Percentiles rank a stretch among this genome's conserved stretches.
phyloP scores from a whole-genome alignment of 2,329 filamentous ascomycete species.

The Nemania bipapillata region DNA sequence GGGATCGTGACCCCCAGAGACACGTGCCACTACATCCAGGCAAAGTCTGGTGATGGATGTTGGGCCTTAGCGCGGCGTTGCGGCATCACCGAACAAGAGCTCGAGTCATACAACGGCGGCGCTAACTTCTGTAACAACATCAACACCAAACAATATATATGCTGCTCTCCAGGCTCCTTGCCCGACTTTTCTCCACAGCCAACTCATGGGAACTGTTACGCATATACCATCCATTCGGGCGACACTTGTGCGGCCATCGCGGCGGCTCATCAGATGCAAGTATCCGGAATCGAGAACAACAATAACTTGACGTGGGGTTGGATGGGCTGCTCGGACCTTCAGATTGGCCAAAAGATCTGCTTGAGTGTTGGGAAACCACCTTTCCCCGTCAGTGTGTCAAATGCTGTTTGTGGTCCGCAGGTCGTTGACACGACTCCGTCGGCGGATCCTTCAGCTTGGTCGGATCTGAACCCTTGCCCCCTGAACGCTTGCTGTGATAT shows the following conservation, averaged over 20 bases:
- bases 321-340: constrained; percentile 35
- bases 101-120: not conserved
- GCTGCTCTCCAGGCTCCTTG: constrained; percentile 8
- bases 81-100: not conserved
- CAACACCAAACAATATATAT: constrained; percentile 9
- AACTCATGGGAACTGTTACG: constrained; percentile 51
- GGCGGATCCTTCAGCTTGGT: constrained; percentile 2
- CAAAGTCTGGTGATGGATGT: constrained; percentile 15
- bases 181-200: not conserved
- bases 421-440: constrained; percentile 15
- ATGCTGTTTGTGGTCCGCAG: constrained; percentile 40
- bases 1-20: constrained; percentile 3
- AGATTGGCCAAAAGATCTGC: constrained; percentile 40
- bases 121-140: constrained; percentile 10
- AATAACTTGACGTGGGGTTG: constrained; percentile 34
- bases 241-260: constrained; percentile 53
- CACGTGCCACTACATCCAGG: constrained; percentile 1
- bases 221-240: constrained; percentile 48
- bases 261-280: constrained; percentile 32
- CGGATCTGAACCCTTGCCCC: constrained; percentile 27
- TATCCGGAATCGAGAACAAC: constrained; percentile 31
- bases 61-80: constrained; percentile 7
- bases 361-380: constrained; percentile 40
- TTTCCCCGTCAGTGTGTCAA: constrained; percentile 36
- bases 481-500: constrained; percentile 27